A percentile compares a stretch with the other conserved stretches of the same genome.
These are phyloP conservation scores for Hypocrella siamensis DNA, from an alignment of 2,329 filamentous ascomycete species.

Conservation along the genomic window DNA sequence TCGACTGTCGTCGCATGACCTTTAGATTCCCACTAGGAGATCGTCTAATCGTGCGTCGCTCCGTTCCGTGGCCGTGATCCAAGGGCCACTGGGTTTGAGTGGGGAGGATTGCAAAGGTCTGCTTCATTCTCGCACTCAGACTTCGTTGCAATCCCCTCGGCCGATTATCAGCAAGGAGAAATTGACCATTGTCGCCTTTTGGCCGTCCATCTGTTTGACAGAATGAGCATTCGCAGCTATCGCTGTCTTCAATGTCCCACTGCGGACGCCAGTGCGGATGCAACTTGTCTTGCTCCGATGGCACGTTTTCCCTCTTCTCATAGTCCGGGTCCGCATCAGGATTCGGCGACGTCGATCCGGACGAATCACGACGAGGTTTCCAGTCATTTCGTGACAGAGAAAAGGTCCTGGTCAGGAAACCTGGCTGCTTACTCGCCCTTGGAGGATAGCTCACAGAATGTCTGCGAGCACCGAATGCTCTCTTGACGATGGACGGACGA, in stretches of 20 bases:
- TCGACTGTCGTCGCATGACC: slow-evolving; percentile 38
- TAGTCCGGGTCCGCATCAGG: slow-evolving; percentile 16
- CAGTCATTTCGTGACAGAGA: slow-evolving; percentile 31
- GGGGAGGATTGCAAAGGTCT: slow-evolving; percentile 46
- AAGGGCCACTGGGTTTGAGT: slow-evolving; percentile 22
- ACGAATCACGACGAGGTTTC: no score
- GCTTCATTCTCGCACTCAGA: slow-evolving; percentile 36
- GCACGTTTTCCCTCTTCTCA: slow-evolving; percentile 27
- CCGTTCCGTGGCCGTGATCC: slow-evolving; percentile 21
- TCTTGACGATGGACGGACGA: slow-evolving; percentile 34
- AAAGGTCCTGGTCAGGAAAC: slow-evolving; percentile 33
- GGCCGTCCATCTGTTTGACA: slow-evolving; percentile 20
- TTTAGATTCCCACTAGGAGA: slow-evolving; percentile 44
- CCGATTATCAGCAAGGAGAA: slow-evolving; percentile 33
- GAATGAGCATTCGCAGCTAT: slow-evolving; percentile 14
- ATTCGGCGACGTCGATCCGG: no score
- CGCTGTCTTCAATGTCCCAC: slow-evolving; percentile 21
- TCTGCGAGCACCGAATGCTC: slow-evolving; percentile 34
- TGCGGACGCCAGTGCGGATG: slow-evolving; percentile 49
- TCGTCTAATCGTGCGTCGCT: slow-evolving; percentile 42
- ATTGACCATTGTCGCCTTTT: slow-evolving; percentile 25
- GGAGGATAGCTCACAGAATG: slow-evolving; percentile 26
- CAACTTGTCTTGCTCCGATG: slow-evolving; percentile 35
- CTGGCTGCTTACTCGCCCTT: slow-evolving; percentile 20
- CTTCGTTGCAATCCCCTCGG: slow-evolving; percentile 27